Conservation (phyloP, 805 yeast genomes). For the Metschnikowia continentalis region DNA sequence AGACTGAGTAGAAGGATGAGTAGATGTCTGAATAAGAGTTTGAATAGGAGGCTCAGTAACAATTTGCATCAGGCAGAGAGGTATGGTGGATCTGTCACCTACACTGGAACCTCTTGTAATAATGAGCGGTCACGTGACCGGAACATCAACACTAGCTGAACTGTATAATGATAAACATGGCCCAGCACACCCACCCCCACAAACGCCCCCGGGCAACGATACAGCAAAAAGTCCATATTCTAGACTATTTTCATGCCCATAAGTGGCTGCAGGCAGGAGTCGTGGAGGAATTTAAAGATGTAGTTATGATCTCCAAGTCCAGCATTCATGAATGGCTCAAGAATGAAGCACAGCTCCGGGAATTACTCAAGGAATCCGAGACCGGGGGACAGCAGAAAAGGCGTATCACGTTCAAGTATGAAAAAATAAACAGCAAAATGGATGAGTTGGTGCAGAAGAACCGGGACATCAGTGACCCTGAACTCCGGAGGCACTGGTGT, state of each 20-base stretch:
- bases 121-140: too few species aligned
- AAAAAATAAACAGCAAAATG: constrained; percentile 57
- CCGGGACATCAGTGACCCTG: constrained; percentile 51
- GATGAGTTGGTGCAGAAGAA: constrained; percentile 46
- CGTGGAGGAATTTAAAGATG: constrained; percentile 48
- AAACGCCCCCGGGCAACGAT: constrained; percentile 49
- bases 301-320: constrained; percentile 54
- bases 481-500: constrained; percentile 54
- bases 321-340: constrained; percentile 61
- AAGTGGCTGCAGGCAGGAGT: constrained; percentile 55
- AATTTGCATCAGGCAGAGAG: too few species aligned
- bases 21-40: too few species aligned
- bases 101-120: too few species aligned
- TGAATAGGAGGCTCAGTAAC: too few species aligned
- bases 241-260: constrained; percentile 47
- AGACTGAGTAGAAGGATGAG: too few species aligned
- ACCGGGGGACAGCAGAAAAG: constrained; percentile 39
- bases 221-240: constrained; percentile 54
- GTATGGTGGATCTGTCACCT: too few species aligned
- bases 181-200: background rate
- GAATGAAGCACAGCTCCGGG: constrained; percentile 47
- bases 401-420: constrained; percentile 48
- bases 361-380: constrained; percentile 31
- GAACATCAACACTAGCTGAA: too few species aligned
- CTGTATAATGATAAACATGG: background rate